A percentile compares a stretch with the other conserved stretches of the same genome.
Conservation (phyloP, 208 protist species). For the Crithidia fasciculata region DNA sequence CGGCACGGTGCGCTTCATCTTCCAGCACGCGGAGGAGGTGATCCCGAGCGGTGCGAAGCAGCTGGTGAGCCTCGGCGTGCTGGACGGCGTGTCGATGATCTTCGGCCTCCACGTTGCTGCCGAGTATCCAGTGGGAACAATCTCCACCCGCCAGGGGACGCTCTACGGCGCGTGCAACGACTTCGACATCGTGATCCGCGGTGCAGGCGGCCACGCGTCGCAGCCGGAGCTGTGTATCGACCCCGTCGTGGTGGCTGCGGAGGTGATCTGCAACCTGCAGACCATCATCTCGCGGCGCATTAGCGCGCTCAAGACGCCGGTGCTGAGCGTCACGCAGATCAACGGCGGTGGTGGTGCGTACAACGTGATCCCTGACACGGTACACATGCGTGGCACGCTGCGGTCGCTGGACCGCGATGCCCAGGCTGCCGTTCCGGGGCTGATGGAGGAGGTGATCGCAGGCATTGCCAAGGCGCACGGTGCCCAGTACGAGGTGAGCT, state of each 20-base stretch:
- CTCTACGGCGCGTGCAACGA: constrained; percentile 64
- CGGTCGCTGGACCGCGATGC: constrained; percentile 52
- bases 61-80: constrained; percentile 48
- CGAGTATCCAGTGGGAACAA: constrained; percentile 29
- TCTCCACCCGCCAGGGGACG: constrained; percentile 34
- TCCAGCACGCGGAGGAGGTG: constrained; percentile 81
- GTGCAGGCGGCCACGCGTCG: constrained; percentile 69
- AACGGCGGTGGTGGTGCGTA: constrained; percentile 60
- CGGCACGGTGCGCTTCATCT: constrained; percentile 75
- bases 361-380: constrained; percentile 76
- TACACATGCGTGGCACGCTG: constrained; percentile 70
- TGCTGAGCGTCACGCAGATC: constrained; percentile 66
- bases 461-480: constrained; percentile 60
- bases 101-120: constrained; percentile 58
- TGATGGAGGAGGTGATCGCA: not conserved
- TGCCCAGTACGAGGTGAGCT: constrained; percentile 51
- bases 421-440: constrained; percentile 12
- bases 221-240: constrained; percentile 73
- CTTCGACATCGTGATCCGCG: constrained; percentile 74
- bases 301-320: constrained; percentile 55
- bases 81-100: constrained; percentile 66
- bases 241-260: constrained; percentile 64
- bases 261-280: constrained; percentile 69
- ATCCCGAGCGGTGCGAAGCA: constrained; percentile 63
- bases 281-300: constrained; percentile 70